Evolutionary conservation across 176 grass and related monocot genomes (phyloP).

Genomic region (Oropetium thomaeum): DNA sequence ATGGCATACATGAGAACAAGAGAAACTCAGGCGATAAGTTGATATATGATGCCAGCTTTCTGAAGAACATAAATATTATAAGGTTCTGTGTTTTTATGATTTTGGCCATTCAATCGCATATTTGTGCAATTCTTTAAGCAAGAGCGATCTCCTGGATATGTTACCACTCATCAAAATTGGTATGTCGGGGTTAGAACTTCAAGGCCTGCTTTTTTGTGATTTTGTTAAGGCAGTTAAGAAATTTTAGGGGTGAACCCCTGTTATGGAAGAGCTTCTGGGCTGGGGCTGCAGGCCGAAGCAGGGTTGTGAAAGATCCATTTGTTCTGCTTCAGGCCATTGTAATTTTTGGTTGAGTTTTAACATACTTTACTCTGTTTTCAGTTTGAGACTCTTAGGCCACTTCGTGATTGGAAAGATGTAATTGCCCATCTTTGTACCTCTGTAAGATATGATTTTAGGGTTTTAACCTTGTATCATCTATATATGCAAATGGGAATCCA

Average conservation of each 20-base stretch:
- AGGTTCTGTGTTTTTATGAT: constrained; percentile 28
- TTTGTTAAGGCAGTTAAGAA: too few relatives aligned
- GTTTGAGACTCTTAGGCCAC: neutral
- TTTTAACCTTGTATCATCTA: neutral
- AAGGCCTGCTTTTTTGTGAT: too few relatives aligned
- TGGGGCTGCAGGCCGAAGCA: neutral
- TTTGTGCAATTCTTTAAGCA: constrained; percentile 24
- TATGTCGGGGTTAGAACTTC: constrained; percentile 1
- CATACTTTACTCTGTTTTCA: neutral
- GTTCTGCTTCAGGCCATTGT: neutral
- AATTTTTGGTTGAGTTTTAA: neutral
- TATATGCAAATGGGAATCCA: neutral
- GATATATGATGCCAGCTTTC: constrained; percentile 31
- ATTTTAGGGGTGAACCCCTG: too few relatives aligned
- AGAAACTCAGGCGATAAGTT: constrained; percentile 58
- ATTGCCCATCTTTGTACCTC: neutral
- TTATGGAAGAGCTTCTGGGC: too few relatives aligned
- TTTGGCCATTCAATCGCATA: neutral
- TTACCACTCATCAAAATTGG: constrained; percentile 6
- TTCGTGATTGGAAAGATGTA: constrained; percentile 1
- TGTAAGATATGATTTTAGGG: constrained; percentile 21
- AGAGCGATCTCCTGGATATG: constrained; percentile 13
- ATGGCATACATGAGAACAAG: constrained; percentile 96
- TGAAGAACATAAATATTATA: constrained; percentile 1
- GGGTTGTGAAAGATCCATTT: constrained; percentile 10